Evolutionary conservation across 345 rosid species (phyloP).

Genomic region (Acer yangbiense): DNA sequence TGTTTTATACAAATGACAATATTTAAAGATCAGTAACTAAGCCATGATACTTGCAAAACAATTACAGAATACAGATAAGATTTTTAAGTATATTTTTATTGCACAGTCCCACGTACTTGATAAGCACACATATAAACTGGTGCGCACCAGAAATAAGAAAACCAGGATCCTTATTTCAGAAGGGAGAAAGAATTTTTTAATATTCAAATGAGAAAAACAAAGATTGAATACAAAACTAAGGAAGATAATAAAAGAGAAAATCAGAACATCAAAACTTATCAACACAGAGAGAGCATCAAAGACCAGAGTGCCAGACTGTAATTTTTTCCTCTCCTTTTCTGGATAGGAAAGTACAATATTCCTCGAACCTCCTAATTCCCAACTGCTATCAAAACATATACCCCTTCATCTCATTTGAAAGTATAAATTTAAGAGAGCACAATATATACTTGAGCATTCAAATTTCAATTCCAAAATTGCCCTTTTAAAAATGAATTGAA

Average conservation of each 20-base stretch:
- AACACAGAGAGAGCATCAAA: neutral
- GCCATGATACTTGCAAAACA: neutral
- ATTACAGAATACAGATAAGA: neutral
- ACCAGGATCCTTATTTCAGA: neutral
- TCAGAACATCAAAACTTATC: neutral
- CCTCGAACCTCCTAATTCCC: neutral
- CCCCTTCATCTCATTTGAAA: neutral
- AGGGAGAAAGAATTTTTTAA: neutral
- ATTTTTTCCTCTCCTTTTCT: neutral
- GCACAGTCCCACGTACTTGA: neutral
- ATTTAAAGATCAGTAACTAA: slow-evolving; percentile 21
- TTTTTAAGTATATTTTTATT: neutral
- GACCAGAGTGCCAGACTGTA: neutral
- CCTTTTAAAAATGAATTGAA: neutral
- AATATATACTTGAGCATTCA: neutral
- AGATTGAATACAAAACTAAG: neutral
- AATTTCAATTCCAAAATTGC: neutral
- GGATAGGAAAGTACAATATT: neutral
- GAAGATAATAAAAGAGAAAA: neutral
- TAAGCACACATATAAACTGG: neutral
- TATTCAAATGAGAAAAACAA: neutral
- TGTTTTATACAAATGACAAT: slow-evolving; percentile 28
- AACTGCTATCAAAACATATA: neutral
- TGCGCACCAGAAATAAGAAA: neutral
- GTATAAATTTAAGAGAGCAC: neutral